Conservation (phyloP, 345 rosid species). For the Pistacia atlantica region DNA sequence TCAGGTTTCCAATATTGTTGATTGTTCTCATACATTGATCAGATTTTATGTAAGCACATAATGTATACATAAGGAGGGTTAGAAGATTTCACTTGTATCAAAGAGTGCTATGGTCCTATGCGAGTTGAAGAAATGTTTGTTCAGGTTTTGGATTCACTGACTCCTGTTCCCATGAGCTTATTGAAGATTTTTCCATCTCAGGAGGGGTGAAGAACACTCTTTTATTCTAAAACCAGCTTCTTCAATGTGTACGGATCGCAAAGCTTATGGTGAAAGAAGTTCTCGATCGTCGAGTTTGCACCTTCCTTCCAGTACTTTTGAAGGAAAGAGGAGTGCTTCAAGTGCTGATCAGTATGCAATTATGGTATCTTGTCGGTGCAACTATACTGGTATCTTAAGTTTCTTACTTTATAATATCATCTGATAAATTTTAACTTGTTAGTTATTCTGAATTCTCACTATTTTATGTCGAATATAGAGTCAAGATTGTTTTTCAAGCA, state of each 20-base stretch:
- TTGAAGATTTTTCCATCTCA: constrained; percentile 36
- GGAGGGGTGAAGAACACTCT: constrained; percentile 99
- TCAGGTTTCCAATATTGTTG: neutral
- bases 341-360: constrained; percentile 69
- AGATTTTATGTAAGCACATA: neutral
- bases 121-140: neutral
- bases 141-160: neutral
- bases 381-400: constrained; percentile 64
- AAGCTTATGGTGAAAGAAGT: constrained; percentile 49
- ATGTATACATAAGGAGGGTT: neutral
- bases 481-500: constrained; percentile 92
- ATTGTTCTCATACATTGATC: neutral
- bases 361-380: constrained; percentile 92
- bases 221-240: constrained; percentile 83
- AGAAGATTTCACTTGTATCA: neutral
- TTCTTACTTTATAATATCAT: constrained; percentile 22
- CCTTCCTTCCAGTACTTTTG: constrained; percentile 51
- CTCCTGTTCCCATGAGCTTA: constrained; percentile 16
- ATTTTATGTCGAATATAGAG: constrained; percentile 45
- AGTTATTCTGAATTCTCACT: constrained; percentile 16
- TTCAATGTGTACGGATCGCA: constrained; percentile 58
- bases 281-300: constrained; percentile 44
- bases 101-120: neutral
- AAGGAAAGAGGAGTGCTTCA: constrained; percentile 46
- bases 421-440: constrained; percentile 18